Evolutionary conservation across 768 basidiomycete genomes (phyloP), one percentile per base, ranked within the genome.

Genomic region (Wakefieldia striispora): DNA sequence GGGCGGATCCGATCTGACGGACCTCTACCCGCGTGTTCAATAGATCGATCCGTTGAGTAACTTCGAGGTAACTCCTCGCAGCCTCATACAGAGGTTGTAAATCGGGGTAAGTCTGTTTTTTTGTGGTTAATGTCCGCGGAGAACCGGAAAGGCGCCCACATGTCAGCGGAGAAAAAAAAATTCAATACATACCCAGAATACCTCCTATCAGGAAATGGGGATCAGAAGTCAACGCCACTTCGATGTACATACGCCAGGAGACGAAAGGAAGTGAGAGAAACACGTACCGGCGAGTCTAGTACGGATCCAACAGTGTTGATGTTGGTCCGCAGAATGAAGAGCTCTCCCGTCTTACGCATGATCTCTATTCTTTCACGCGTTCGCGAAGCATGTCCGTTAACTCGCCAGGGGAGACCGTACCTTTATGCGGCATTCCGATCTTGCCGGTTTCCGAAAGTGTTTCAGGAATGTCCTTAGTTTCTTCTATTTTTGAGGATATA

Each of bases 221-320:
- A 50, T 43, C 24, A 35, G 31, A 26, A 14, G 43, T 39, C 31
- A 38, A 29, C 26, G 24, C 6, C 16, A 45, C 52, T 29, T 23
- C 1, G 23, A 47, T 35, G 12, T 50, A 50, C 35, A 27, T 33
- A 33, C 33, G 33, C 33, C 40, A 49, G 49, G 36, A 41, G 13
- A 27, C 16, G 33, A 23, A 38, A 13, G 29, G 12, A 26, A 26
- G 40, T 21, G 16, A 40, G 23, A 41, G 6, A 6, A 51, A 76
- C 33, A 33, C 88, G 60, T 66, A 91, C 91, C 23, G 94, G 94
- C 29, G 93, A 92, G 74, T 97, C 94, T 38, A 97, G 73, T n/a
- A 97, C 94, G 27, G 93, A 95, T 40, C 95, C 95, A 45, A 97
- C 94, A 39, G 92, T 88, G 59, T 94, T 93, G 59, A 97, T 95